Evolutionary conservation across 2,329 filamentous ascomycete species (phyloP).

Genomic region (Talaromyces albobiverticillius): DNA sequence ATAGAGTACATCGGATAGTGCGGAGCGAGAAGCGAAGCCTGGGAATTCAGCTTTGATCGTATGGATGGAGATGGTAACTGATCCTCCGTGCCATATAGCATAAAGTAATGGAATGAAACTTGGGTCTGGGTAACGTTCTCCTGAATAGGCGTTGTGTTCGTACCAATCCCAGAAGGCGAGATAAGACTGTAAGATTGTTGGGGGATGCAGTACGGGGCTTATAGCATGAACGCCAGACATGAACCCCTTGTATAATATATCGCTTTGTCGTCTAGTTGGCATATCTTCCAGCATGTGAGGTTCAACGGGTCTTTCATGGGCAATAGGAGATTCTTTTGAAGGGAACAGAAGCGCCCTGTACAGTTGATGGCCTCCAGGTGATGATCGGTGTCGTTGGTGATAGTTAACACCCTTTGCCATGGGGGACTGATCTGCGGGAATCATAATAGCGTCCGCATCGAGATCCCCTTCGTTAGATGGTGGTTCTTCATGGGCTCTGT

Average conservation of each 20-base stretch:
- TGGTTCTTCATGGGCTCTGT: conserved; percentile 30
- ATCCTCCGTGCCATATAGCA: conserved; percentile 49
- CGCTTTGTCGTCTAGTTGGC: conserved; percentile 44
- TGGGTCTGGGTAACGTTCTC: conserved; percentile 36
- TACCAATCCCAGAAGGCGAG: conserved; percentile 48
- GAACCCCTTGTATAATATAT: conserved; percentile 46
- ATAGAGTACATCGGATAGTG: conserved; percentile 37
- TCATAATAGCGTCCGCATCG: conserved; percentile 21
- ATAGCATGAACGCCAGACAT: conserved; percentile 47
- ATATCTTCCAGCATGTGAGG: conserved; percentile 41
- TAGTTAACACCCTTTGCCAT: conserved; percentile 1
- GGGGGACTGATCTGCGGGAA: conserved; percentile 17
- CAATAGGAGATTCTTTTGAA: conserved; percentile 33
- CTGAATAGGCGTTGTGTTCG: conserved; percentile 34
- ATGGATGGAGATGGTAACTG: conserved; percentile 42
- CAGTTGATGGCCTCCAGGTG: conserved; percentile 28
- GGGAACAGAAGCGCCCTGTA: conserved; percentile 38
- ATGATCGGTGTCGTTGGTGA: conserved; percentile 9
- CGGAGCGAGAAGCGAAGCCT: conserved; percentile 31
- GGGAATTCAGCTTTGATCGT: conserved; percentile 40
- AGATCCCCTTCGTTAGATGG: conserved; percentile 19
- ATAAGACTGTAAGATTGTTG: conserved; percentile 40
- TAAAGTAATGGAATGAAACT: conserved; percentile 45
- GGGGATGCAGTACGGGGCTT: conserved; percentile 44
- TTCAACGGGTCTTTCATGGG: conserved; percentile 31